Percentiles rank a stretch among this genome's conserved stretches.
Evolutionary conservation across 2,329 filamentous ascomycete species (phyloP).

Genomic region (Colletotrichum lindemuthianum): DNA sequence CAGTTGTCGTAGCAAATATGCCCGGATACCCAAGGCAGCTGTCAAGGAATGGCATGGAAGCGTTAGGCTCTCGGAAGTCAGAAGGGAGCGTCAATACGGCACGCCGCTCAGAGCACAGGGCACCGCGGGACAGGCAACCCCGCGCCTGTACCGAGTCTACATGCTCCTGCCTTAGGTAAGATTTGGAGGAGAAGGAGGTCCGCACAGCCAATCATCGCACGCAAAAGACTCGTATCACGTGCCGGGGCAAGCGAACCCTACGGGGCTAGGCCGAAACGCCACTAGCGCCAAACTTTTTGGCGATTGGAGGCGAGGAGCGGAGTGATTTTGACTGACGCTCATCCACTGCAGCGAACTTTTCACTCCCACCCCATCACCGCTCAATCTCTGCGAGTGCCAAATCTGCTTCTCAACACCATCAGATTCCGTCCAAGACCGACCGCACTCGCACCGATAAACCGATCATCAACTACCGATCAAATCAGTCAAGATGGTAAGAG

Average conservation of each 20-base stretch:
- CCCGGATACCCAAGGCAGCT: constrained; percentile 8
- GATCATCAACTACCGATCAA: constrained; percentile 49
- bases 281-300: constrained; percentile 40
- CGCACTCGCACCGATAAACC: constrained; percentile 57
- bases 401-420: constrained; percentile 58
- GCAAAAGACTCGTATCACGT: constrained; percentile 45
- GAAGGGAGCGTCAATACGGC: too few species aligned
- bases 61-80: neutral
- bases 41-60: constrained; percentile 12
- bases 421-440: constrained; percentile 63
- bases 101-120: too few species aligned
- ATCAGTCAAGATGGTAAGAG: constrained; percentile 77
- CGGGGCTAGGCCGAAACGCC: constrained; percentile 43
- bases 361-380: constrained; percentile 55
- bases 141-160: constrained; percentile 18
- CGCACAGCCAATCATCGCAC: constrained; percentile 6
- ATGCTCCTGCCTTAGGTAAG: constrained; percentile 7
- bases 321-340: constrained; percentile 39
- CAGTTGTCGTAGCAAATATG: constrained; percentile 10
- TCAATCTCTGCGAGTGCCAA: constrained; percentile 56
- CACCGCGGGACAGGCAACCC: constrained; percentile 1
- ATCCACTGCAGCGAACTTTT: constrained; percentile 53
- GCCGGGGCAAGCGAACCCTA: constrained; percentile 51
- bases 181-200: neutral
- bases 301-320: constrained; percentile 5